Percentiles rank a stretch among this genome's conserved stretches.
phyloP scores from a whole-genome alignment of 495 filamentous ascomycete genomes.

The Cladorrhinum samala region DNA sequence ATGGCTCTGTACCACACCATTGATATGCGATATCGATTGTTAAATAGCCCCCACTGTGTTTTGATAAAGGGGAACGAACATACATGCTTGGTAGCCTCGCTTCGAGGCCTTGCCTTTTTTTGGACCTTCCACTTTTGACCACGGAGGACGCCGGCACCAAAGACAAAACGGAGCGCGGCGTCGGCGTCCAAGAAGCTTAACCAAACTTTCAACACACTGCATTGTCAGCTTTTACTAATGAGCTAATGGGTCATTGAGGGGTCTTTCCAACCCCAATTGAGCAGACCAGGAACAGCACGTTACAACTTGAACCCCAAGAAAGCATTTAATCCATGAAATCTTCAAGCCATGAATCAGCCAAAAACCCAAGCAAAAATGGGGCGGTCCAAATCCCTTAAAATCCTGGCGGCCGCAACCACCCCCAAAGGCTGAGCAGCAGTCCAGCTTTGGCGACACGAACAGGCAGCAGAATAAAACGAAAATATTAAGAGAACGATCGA shows the following conservation, averaged over 20 bases:
- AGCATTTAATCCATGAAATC: not conserved
- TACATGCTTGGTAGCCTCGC: not conserved
- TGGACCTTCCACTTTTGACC: constrained; percentile 1
- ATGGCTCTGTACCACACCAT: too few species aligned
- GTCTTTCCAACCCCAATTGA: not conserved
- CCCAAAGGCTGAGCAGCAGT: not conserved
- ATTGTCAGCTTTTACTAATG: constrained; percentile 22
- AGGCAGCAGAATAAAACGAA: constrained; percentile 1
- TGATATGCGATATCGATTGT: not conserved
- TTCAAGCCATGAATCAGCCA: not conserved
- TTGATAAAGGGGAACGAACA: not conserved
- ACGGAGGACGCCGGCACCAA: not conserved
- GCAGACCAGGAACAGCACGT: constrained; percentile 3
- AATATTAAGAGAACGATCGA: not conserved
- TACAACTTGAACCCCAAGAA: not conserved
- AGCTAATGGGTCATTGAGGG: not conserved
- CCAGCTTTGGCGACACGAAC: not conserved
- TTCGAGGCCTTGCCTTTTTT: not conserved
- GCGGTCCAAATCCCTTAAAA: not conserved
- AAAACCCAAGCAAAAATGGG: not conserved
- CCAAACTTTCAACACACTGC: not conserved
- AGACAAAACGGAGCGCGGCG: not conserved
- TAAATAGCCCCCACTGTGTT: not conserved
- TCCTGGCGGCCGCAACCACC: constrained; percentile 1
- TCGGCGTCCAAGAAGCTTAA: not conserved